phyloP scores from a whole-genome alignment of 495 filamentous ascomycete species.

The Penicillium waksmanii region DNA sequence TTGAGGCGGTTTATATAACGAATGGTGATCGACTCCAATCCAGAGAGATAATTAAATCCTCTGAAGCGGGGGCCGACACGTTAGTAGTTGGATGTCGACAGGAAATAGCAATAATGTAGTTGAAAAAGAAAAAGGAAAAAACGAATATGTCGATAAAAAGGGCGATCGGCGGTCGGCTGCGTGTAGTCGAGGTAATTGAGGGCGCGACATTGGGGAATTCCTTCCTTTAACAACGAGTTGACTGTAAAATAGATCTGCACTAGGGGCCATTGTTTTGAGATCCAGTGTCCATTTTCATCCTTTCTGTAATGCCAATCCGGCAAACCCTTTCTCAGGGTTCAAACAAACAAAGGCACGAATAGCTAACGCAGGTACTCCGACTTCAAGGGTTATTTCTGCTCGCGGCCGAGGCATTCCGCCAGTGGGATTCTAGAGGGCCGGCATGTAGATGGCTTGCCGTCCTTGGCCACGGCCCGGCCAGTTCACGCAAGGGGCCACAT shows the following conservation, averaged over 20 bases:
- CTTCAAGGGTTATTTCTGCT: background rate
- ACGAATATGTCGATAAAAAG: slow-evolving; percentile 22
- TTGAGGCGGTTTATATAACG: slow-evolving; percentile 19
- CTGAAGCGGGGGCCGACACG: slow-evolving; percentile 4
- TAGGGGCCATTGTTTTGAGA: slow-evolving; percentile 25
- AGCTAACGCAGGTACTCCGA: background rate
- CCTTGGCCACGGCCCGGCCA: slow-evolving; percentile 1
- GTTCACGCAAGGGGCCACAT: slow-evolving; percentile 28
- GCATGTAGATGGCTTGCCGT: slow-evolving; percentile 24
- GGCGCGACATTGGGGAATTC: background rate
- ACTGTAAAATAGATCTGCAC: slow-evolving; percentile 21
- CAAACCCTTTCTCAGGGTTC: slow-evolving; percentile 18
- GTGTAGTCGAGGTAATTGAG: slow-evolving; percentile 10
- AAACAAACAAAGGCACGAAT: slow-evolving; percentile 11
- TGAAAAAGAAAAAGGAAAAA: slow-evolving; percentile 14
- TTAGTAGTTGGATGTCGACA: slow-evolving; percentile 8
- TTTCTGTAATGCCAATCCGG: slow-evolving; percentile 10
- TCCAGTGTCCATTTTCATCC: slow-evolving; percentile 2
- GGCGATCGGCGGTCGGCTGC: slow-evolving; percentile 18
- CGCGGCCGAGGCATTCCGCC: slow-evolving; percentile 21
- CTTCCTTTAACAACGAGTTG: slow-evolving; percentile 17
- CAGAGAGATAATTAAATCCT: slow-evolving; percentile 28
- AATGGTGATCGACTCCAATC: slow-evolving; percentile 22
- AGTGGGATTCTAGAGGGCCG: slow-evolving; percentile 5
- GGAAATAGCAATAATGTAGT: background rate